Base-by-base conservation (phyloP, 805 yeast species). In the Zygoascus bituminiphila region DNA sequence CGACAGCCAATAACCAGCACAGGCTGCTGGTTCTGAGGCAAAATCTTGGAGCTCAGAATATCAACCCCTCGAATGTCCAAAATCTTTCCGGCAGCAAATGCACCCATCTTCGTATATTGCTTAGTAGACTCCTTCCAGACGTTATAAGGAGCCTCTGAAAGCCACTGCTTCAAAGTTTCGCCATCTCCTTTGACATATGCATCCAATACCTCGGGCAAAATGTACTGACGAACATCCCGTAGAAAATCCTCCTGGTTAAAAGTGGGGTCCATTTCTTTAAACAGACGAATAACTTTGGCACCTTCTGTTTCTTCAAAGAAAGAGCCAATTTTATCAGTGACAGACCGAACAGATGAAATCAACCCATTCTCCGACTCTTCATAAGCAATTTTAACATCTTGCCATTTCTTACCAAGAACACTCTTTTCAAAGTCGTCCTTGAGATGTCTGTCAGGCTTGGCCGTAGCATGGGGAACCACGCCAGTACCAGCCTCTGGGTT, bases 41-140 rank as follows among this genome's bases (percentile, higher is more conserved):
- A 75, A 58, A 82, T 71, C 71, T 87, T 88, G 53, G 95, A 88
- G 53, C 88, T 83, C 50, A 87, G 83, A 56, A 93, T 81, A 57
- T 91, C 98, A 39, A 89, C 94, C 46, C 95, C 95, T 70, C 99
- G 81, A 58, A 93, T 86, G 64, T 93, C 99, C 61, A 93, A 75
- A 54, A 93, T 87, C 55, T 81, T 79, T 41, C 96, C 91, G 59
- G 93, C 98, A 12, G 96, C 81, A 61, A 85, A 86, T 47, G 91
- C 72, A 5, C 94, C 94, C 67, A 89, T 95, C 60, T 89, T 95
- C 62, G 84, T 78, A 65, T 88, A 81, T 63, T 86, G 94, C 68
- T 93, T 93, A 65, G 91, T 88, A 65, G 85, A 87, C 29, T 96
- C 95, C 56, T 84, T 79, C 78, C 95, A 88, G 51, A 93, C 94